Conservation (phyloP, 2,329 filamentous ascomycete species). For the Orbilia blumenaviensis region DNA sequence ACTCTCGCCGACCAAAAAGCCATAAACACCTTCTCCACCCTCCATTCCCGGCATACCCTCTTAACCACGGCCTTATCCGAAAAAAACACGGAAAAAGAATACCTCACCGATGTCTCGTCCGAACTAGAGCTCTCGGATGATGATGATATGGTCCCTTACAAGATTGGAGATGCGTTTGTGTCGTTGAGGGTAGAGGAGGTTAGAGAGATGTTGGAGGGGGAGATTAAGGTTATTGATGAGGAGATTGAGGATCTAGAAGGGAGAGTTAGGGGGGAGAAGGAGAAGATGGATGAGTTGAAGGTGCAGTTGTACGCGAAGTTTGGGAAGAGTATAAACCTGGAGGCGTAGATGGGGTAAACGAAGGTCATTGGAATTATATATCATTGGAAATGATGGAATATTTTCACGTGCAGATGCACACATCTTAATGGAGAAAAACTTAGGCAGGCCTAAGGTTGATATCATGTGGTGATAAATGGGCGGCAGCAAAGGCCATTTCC, state of each 20-base stretch:
- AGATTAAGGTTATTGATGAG: slow-evolving; percentile 76
- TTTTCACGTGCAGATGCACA: neutral
- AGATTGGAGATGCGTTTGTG: slow-evolving; percentile 95
- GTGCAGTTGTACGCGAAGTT: slow-evolving; percentile 93
- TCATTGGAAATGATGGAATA: neutral
- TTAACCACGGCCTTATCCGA: slow-evolving; percentile 16
- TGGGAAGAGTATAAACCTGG: slow-evolving; percentile 87
- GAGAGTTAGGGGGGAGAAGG: slow-evolving; percentile 75
- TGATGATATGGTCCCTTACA: slow-evolving; percentile 94
- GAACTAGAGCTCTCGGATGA: slow-evolving; percentile 96
- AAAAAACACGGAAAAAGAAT: slow-evolving; percentile 90
- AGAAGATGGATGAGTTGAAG: slow-evolving; percentile 90
- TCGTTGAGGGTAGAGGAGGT: slow-evolving; percentile 83
- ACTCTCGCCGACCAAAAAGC: slow-evolving; percentile 97
- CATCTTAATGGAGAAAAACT: neutral
- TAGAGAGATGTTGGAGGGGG: slow-evolving; percentile 79
- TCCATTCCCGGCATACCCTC: slow-evolving; percentile 79
- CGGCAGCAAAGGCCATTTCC: neutral
- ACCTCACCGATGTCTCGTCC: slow-evolving; percentile 88
- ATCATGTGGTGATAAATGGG: neutral
- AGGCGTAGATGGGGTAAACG: slow-evolving; percentile 22
- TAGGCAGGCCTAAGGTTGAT: slow-evolving; percentile 10
- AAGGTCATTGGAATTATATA: too few species aligned
- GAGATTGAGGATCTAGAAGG: slow-evolving; percentile 81
- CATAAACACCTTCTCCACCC: slow-evolving; percentile 95